phyloP scores from a whole-genome alignment of 163 green algal genomes.

The Prototheca wickerhamii region DNA sequence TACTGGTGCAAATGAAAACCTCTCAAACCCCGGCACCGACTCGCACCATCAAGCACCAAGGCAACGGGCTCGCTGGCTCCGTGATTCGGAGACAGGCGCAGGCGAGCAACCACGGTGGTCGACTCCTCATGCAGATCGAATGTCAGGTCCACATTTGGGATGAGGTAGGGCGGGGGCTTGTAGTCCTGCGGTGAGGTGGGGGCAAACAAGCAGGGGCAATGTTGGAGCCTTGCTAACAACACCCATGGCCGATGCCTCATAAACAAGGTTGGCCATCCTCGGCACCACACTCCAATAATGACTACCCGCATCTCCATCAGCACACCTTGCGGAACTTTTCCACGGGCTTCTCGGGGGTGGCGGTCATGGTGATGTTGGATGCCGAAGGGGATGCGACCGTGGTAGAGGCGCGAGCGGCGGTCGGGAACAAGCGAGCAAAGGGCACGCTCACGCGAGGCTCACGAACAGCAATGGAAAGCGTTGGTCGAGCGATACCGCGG shows the following conservation, averaged over 20 bases:
- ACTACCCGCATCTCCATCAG: neutral
- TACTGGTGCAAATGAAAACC: too few species aligned
- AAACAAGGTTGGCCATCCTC: neutral
- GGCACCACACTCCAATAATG: neutral
- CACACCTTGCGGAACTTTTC: slow-evolving; percentile 39
- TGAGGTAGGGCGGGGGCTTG: slow-evolving; percentile 56
- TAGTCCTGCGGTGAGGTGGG: slow-evolving; percentile 51
- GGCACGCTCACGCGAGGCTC: too few species aligned
- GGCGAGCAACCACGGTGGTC: slow-evolving; percentile 43
- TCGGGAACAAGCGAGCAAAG: too few species aligned
- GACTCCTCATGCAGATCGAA: slow-evolving; percentile 82
- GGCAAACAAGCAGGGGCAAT: too few species aligned
- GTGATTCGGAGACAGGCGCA: slow-evolving; percentile 45
- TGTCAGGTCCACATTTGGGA: slow-evolving; percentile 56
- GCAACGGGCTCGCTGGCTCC: neutral
- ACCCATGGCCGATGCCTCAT: too few species aligned
- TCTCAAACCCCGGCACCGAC: too few species aligned
- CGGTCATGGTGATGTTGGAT: neutral
- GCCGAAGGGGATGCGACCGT: too few species aligned
- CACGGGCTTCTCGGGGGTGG: slow-evolving; percentile 15
- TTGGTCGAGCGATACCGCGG: too few species aligned
- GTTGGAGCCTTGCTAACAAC: too few species aligned
- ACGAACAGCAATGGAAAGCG: too few species aligned
- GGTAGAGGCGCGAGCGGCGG: too few species aligned
- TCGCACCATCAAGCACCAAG: slow-evolving; percentile 27